A percentile compares a stretch with the other conserved stretches of the same genome.
Evolutionary conservation across 225 moss, liverwort and hornwort genomes (phyloP).

Genomic region (Pseudisothecium myosuroides): DNA sequence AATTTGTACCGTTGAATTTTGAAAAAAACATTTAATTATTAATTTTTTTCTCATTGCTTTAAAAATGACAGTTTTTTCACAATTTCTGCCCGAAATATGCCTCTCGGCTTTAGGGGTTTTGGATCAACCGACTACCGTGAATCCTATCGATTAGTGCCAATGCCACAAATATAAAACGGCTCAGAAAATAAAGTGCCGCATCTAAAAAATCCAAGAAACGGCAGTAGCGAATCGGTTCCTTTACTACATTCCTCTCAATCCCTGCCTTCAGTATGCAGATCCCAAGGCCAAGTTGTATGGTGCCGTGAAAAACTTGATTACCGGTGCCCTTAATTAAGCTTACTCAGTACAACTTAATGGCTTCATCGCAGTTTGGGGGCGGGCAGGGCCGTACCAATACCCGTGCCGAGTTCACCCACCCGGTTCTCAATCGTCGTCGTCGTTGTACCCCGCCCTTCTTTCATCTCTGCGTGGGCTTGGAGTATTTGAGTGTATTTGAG

Average conservation of each 20-base stretch:
- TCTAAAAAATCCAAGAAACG: not conserved
- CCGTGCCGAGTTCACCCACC: not conserved
- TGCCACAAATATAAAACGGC: not conserved
- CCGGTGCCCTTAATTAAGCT: not conserved
- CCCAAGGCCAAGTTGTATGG: not conserved
- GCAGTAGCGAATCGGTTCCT: not conserved
- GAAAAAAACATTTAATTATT: too few species aligned
- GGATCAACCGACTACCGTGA: too few species aligned
- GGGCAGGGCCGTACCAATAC: not conserved
- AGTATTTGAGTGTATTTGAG: not conserved
- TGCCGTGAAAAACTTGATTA: not conserved
- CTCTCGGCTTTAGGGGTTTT: not conserved
- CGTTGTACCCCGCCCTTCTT: not conserved
- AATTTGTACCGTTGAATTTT: too few species aligned
- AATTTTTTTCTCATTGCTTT: too few species aligned
- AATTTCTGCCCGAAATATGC: too few species aligned
- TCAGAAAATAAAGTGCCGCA: not conserved
- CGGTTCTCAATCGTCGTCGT: not conserved
- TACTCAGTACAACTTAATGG: not conserved
- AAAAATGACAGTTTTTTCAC: too few species aligned
- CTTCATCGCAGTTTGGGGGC: not conserved
- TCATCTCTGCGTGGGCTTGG: not conserved
- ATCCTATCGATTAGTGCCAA: not conserved
- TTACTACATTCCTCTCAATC: not conserved
- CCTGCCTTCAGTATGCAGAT: not conserved